These are phyloP conservation scores for Scenedesmus sp. DNA, from an alignment of 163 green algal species.

Conservation along the genomic window DNA sequence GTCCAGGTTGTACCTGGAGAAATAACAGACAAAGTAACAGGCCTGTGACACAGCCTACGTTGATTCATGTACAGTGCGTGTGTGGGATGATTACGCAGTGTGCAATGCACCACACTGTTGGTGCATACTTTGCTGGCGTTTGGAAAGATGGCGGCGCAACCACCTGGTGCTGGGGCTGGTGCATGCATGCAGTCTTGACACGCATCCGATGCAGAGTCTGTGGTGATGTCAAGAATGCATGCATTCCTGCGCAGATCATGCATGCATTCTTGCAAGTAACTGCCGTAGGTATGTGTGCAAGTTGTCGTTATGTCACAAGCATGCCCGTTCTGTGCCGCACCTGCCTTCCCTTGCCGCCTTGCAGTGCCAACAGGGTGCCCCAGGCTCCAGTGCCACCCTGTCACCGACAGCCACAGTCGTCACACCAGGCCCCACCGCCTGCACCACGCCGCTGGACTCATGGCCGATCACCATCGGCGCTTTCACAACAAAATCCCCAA, in stretches of 20 bases:
- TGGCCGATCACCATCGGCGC: conserved; percentile 82
- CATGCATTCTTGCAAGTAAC: too few relatives aligned
- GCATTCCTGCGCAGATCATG: too few relatives aligned
- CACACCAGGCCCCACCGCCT: conserved; percentile 66
- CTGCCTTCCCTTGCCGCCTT: conserved; percentile 20
- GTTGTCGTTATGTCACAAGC: too few relatives aligned
- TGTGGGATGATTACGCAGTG: too few relatives aligned
- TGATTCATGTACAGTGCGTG: too few relatives aligned
- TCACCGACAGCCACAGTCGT: conserved; percentile 63
- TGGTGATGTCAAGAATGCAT: too few relatives aligned
- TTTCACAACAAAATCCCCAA: conserved; percentile 72
- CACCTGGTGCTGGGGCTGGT: neutral
- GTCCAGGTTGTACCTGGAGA: conserved; percentile 76
- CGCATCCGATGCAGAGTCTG: neutral
- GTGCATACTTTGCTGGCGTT: neutral
- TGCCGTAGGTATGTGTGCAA: too few relatives aligned
- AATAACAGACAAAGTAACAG: neutral
- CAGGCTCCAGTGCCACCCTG: conserved; percentile 77
- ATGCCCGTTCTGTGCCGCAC: neutral
- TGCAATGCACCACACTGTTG: neutral
- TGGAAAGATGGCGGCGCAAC: neutral
- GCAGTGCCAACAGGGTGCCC: conserved; percentile 73
- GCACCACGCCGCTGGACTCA: conserved; percentile 70
- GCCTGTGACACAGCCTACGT: neutral
- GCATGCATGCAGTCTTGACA: neutral